Evolutionary conservation across 495 filamentous ascomycete genomes (phyloP).

Genomic region (Amniculicola lignicola): DNA sequence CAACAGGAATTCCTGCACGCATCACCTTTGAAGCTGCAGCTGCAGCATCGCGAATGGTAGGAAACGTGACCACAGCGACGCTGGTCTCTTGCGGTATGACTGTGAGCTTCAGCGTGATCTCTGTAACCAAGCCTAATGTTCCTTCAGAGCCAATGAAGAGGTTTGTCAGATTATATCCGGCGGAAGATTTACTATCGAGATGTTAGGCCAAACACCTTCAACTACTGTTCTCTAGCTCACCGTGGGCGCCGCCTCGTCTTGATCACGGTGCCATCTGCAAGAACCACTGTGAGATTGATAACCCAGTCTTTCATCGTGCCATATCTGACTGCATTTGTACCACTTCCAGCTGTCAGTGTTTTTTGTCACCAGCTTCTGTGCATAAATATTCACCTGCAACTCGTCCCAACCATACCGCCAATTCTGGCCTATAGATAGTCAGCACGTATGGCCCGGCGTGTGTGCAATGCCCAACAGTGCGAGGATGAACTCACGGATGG

Average conservation of each 20-base stretch:
- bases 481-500: conserved; percentile 43
- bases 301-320: conserved; percentile 90
- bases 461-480: not conserved
- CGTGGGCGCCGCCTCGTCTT: conserved; percentile 70
- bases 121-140: conserved; percentile 73
- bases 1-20: conserved; percentile 68
- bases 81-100: conserved; percentile 68
- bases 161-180: conserved; percentile 75
- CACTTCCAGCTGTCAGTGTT: conserved; percentile 36
- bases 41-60: conserved; percentile 68
- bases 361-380: not conserved
- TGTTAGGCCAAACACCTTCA: no score
- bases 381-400: conserved; percentile 48
- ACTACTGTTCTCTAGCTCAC: no score
- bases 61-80: conserved; percentile 75
- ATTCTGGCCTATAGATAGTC: conserved; percentile 39
- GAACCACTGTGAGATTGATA: conserved; percentile 72
- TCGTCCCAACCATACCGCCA: conserved; percentile 71
- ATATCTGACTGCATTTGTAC: conserved; percentile 77
- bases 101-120: conserved; percentile 71
- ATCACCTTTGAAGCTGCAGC: conserved; percentile 67
- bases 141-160: conserved; percentile 77
- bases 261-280: conserved; percentile 74
- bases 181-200: conserved; percentile 61
- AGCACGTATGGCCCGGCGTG: conserved; percentile 16